A percentile compares a stretch with the other conserved stretches of the same genome.
Evolutionary conservation across 768 basidiomycete species (phyloP).

Genomic region (Psilocybe azurescens): DNA sequence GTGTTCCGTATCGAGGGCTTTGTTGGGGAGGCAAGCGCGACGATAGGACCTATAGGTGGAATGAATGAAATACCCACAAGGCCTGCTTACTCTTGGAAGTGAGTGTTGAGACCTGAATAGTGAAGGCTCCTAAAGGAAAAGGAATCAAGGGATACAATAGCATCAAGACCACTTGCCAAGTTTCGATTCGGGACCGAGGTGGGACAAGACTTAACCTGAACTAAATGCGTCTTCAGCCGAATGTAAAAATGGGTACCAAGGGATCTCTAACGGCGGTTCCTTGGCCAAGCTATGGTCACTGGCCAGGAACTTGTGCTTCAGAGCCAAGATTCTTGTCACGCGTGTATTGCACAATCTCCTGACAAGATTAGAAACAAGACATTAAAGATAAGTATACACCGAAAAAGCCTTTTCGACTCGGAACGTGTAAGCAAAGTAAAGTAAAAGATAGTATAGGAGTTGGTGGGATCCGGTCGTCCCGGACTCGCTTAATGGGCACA

Average conservation of each 20-base stretch:
- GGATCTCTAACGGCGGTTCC: constrained; percentile 1
- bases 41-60: neutral
- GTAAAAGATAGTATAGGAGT: neutral
- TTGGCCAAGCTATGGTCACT: neutral
- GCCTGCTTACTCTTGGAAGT: neutral
- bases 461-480: constrained; percentile 4
- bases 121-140: neutral
- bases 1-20: neutral
- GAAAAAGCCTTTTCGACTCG: neutral
- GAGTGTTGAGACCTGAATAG: neutral
- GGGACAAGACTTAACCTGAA: neutral
- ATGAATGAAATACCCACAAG: neutral
- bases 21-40: neutral
- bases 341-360: neutral
- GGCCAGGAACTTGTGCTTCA: neutral
- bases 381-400: neutral
- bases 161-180: neutral
- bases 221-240: neutral
- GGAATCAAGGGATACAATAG: neutral
- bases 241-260: constrained; percentile 1
- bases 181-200: constrained; percentile 2
- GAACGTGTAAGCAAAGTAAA: neutral
- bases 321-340: neutral
- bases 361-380: neutral
- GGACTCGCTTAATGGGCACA: constrained; percentile 5